Evolutionary conservation across 208 protist genomes (phyloP).

Genomic region (Wallacemonas sp.): DNA sequence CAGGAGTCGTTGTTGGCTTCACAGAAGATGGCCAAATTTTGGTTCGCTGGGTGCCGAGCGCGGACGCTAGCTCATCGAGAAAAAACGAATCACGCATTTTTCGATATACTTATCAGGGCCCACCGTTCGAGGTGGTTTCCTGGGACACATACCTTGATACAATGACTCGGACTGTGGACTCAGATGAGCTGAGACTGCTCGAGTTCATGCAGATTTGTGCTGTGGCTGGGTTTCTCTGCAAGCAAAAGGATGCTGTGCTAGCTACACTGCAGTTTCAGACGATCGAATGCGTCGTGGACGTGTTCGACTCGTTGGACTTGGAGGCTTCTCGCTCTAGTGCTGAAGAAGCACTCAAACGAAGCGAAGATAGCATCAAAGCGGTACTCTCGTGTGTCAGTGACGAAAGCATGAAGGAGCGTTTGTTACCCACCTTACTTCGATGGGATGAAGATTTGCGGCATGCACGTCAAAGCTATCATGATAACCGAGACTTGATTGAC

Average conservation of each 20-base stretch:
- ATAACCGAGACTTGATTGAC: slow-evolving; percentile 54
- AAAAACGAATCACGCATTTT: slow-evolving; percentile 45
- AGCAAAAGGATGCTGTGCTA: slow-evolving; percentile 67
- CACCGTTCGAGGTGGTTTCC: slow-evolving; percentile 64
- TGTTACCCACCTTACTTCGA: slow-evolving; percentile 20
- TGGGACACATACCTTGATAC: slow-evolving; percentile 53
- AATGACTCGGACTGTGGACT: slow-evolving; percentile 41
- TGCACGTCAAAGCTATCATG: slow-evolving; percentile 31
- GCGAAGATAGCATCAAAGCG: slow-evolving; percentile 15
- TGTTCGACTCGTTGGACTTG: slow-evolving; percentile 66
- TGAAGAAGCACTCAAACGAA: slow-evolving; percentile 17
- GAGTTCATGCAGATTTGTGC: slow-evolving; percentile 73
- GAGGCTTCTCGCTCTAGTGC: slow-evolving; percentile 12
- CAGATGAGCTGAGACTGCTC: slow-evolving; percentile 47
- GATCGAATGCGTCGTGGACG: slow-evolving; percentile 63
- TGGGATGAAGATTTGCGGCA: slow-evolving; percentile 31
- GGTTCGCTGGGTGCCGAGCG: slow-evolving; percentile 67
- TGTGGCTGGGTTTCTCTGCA: slow-evolving; percentile 65
- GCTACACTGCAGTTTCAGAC: slow-evolving; percentile 77
- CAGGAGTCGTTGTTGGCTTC: slow-evolving; percentile 69
- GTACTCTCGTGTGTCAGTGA: neutral
- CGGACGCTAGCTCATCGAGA: slow-evolving; percentile 28
- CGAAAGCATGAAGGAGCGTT: slow-evolving; percentile 11
- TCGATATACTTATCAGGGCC: slow-evolving; percentile 60
- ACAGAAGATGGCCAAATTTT: slow-evolving; percentile 55